These are phyloP conservation scores for Raddia guianensis DNA, from an alignment of 176 grass and related monocot species.

Conservation along the genomic window DNA sequence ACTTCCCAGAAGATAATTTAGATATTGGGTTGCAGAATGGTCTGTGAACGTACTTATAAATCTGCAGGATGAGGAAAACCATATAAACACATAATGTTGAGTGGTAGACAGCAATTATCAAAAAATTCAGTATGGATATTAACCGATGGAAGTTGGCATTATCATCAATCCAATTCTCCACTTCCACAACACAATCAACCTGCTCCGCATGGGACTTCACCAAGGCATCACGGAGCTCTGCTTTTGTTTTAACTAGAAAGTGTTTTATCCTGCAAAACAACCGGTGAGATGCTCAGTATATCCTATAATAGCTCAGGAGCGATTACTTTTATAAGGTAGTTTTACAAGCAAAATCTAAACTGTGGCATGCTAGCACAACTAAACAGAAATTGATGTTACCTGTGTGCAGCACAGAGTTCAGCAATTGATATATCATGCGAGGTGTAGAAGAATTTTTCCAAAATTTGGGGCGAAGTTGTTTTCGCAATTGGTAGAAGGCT, in stretches of 20 bases:
- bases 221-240: constrained; percentile 75
- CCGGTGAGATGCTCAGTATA: constrained; percentile 14
- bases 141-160: constrained; percentile 90
- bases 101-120: constrained; percentile 7
- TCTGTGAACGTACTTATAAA: constrained; percentile 54
- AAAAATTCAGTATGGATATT: constrained; percentile 15
- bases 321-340: constrained; percentile 17
- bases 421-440: constrained; percentile 79
- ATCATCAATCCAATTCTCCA: constrained; percentile 65
- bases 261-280: constrained; percentile 75
- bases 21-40: constrained; percentile 54
- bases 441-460: constrained; percentile 91
- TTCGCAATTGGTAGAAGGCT: constrained; percentile 89
- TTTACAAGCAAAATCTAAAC: constrained; percentile 27
- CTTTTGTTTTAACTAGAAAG: constrained; percentile 80
- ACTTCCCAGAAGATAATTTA: constrained; percentile 55
- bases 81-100: constrained; percentile 9
- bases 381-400: constrained; percentile 48
- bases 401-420: constrained; percentile 90
- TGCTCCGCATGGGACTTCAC: constrained; percentile 51
- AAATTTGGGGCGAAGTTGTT: constrained; percentile 54
- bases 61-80: constrained; percentile 50
- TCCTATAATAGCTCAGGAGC: constrained; percentile 14
- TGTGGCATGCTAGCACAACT: constrained; percentile 17
- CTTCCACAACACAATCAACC: constrained; percentile 80